A percentile compares a stretch with the other conserved stretches of the same genome.
phyloP scores from a whole-genome alignment of 176 grass and related monocot species.

The Musa schizocarpa region DNA sequence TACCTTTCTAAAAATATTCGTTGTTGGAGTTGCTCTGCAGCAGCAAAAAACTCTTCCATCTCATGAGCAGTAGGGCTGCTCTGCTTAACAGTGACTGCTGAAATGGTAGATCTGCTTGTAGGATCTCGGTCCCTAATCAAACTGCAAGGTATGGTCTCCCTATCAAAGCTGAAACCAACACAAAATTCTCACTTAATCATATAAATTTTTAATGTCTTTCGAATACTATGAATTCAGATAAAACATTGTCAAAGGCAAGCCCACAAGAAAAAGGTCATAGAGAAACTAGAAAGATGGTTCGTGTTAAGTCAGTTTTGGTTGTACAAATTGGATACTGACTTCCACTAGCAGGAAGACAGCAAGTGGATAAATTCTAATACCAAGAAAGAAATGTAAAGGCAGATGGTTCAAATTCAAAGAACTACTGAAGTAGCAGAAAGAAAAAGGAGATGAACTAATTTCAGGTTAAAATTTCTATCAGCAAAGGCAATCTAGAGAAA shows the following conservation, averaged over 20 bases:
- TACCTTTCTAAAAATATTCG: constrained; percentile 32
- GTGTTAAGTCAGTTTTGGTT: too few relatives aligned
- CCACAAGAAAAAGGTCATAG: too few relatives aligned
- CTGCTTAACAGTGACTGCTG: background rate
- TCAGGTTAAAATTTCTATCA: too few relatives aligned
- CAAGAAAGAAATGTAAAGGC: too few relatives aligned
- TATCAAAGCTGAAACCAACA: constrained; percentile 24
- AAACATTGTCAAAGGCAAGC: background rate
- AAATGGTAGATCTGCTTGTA: constrained; percentile 20
- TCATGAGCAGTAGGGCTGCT: background rate
- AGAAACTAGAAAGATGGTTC: too few relatives aligned
- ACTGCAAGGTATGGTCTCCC: constrained; percentile 43
- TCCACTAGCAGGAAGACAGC: too few relatives aligned
- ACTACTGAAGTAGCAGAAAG: too few relatives aligned
- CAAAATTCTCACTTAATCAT: background rate
- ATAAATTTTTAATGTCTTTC: background rate
- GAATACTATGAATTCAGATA: background rate
- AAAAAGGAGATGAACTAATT: too few relatives aligned
- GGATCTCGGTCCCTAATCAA: constrained; percentile 26
- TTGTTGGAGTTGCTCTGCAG: constrained; percentile 23
- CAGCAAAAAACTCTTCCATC: constrained; percentile 35
- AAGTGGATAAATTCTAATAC: too few relatives aligned
- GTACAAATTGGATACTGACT: too few relatives aligned
- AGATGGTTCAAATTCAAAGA: too few relatives aligned
- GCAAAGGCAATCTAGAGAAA: too few relatives aligned